Conservation (phyloP, 345 rosid species). For the Salix brachista region DNA sequence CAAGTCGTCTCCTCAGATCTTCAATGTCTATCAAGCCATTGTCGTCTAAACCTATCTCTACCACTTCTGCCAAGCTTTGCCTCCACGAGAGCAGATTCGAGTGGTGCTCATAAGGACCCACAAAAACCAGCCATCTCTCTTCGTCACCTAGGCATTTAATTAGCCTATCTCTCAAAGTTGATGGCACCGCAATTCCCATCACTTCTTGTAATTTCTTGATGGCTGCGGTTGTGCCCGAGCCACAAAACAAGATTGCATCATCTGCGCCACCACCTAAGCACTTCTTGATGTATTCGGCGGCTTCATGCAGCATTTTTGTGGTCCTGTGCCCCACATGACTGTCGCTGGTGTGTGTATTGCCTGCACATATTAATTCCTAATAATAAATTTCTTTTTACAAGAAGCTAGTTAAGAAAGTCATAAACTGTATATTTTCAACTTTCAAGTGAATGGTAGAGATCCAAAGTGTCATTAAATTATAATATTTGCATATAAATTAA, state of each 20-base stretch:
- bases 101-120: constrained; percentile 68
- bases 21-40: constrained; percentile 36
- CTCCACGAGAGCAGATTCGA: constrained; percentile 65
- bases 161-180: constrained; percentile 34
- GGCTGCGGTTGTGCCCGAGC: constrained; percentile 53
- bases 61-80: constrained; percentile 54
- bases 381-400: background rate
- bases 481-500: no score
- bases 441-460: no score
- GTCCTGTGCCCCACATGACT: constrained; percentile 52
- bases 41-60: constrained; percentile 43
- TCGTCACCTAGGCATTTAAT: constrained; percentile 28
- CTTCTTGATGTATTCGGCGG: constrained; percentile 39
- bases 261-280: constrained; percentile 47
- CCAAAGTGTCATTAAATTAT: no score
- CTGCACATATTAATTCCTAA: constrained; percentile 12
- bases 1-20: constrained; percentile 27
- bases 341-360: constrained; percentile 55
- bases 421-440: no score
- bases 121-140: constrained; percentile 55
- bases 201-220: constrained; percentile 60
- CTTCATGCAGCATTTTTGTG: constrained; percentile 46
- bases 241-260: constrained; percentile 50
- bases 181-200: constrained; percentile 51
- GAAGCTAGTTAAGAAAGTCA: no score